Evolutionary conservation across 2,329 filamentous ascomycete genomes (phyloP).

Genomic region (Penicillium sp.): DNA sequence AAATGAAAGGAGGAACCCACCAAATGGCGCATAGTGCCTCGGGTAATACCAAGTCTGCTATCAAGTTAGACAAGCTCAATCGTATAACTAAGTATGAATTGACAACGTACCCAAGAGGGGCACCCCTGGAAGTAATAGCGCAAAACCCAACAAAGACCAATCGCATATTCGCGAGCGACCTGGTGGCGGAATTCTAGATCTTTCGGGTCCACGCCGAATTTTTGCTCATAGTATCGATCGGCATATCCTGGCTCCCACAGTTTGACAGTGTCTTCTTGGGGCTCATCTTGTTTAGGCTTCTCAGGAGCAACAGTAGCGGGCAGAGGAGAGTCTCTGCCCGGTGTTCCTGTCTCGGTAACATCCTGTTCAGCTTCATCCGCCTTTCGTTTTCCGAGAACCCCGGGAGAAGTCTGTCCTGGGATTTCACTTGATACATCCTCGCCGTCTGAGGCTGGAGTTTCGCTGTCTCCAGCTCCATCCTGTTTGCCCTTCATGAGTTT

Average conservation of each 20-base stretch:
- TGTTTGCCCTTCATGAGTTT: constrained; percentile 59
- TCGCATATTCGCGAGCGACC: constrained; percentile 87
- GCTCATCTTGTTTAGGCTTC: constrained; percentile 56
- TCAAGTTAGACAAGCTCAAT: neutral
- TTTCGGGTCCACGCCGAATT: constrained; percentile 79
- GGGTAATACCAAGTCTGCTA: constrained; percentile 86
- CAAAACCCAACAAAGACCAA: constrained; percentile 92
- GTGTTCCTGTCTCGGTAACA: constrained; percentile 52
- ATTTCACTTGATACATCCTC: constrained; percentile 26
- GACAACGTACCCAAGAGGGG: constrained; percentile 67
- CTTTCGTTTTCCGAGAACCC: constrained; percentile 57
- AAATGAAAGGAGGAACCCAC: neutral
- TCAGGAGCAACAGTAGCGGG: constrained; percentile 49
- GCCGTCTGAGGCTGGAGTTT: constrained; percentile 27
- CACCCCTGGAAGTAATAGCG: constrained; percentile 98
- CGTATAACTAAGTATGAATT: neutral
- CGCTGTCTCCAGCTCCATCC: constrained; percentile 15
- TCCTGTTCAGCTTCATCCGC: constrained; percentile 65
- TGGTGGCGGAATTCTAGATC: constrained; percentile 84
- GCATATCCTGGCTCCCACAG: constrained; percentile 95
- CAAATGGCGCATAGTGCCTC: constrained; percentile 94
- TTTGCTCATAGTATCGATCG: constrained; percentile 95
- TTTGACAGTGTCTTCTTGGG: constrained; percentile 74
- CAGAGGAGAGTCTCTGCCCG: constrained; percentile 58
- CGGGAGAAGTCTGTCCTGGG: constrained; percentile 30